Base-by-base conservation (phyloP, 2,329 filamentous ascomycete species). In the Colletotrichum plurivorum region DNA sequence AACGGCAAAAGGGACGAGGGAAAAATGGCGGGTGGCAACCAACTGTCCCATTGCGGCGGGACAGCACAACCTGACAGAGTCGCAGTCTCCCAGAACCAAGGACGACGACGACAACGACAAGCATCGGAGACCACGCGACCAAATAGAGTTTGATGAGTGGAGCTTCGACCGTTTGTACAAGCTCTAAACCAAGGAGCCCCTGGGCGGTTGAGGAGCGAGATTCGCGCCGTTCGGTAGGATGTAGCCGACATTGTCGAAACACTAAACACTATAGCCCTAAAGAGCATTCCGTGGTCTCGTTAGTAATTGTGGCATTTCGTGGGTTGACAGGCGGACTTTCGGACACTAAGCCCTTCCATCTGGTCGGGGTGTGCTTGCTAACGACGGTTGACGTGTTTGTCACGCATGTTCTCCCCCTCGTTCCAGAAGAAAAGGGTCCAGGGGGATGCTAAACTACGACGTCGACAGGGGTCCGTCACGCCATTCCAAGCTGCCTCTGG, bases 81-180 rank as follows among this genome's bases (percentile, higher is more conserved):
- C n/a, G n/a, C n/a, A n/a, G n/a, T n/a, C 2, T 49, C n/a, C 12
- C 16, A 20, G 45, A 15, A 25, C 43, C 25, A 60, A 39, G 27
- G 45, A 7, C 31, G 12, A 20, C 15, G 46, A 31, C 27, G 27
- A 7, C 31, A 9, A 20, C 15, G 46, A 31, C 27, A 10, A 25
- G 59, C 46, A 49, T 51, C 25, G 39, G 22, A 31, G 36, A 48
- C 53, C 49, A 66, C 36, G 49, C 27, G 49, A 51, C 15, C 7
- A n/a, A 60, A 52, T 49, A 69, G 10, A 60, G 62, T 66, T 69
- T 41, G 20, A 56, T 60, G 49, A 66, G 66, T 46, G 31, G 54
- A 51, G 48, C n/a, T 53, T 46, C 13, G 39, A 41, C 36, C 52
- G 64, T 41, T 31, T 41, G 16, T 41, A 12, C 39, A 49, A 59